Percentiles rank a stretch among this genome's conserved stretches.
These are phyloP conservation scores for Aspergillus ostianus DNA, from an alignment of 495 filamentous ascomycete species.

Conservation along the genomic window DNA sequence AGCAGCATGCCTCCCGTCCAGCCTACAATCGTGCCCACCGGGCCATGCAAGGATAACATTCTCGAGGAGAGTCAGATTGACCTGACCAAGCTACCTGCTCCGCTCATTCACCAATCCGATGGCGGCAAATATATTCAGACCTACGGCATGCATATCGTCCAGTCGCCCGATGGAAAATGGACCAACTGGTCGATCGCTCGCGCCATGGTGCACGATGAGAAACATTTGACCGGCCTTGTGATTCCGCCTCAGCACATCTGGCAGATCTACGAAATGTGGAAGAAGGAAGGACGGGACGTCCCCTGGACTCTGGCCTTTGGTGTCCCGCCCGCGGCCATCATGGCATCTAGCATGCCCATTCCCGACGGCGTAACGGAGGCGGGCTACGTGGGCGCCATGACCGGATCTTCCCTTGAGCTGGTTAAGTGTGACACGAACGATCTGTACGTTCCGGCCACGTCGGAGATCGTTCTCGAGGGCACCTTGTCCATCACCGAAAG, in stretches of 20 bases:
- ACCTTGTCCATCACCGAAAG: constrained; percentile 34
- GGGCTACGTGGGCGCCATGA: constrained; percentile 38
- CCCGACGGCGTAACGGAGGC: constrained; percentile 36
- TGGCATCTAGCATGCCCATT: constrained; percentile 41
- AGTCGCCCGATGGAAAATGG: constrained; percentile 38
- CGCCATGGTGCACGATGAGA: constrained; percentile 36
- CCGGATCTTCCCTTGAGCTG: constrained; percentile 34
- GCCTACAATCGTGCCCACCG: constrained; percentile 23
- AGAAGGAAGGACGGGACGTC: constrained; percentile 32
- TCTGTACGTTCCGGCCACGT: constrained; percentile 36
- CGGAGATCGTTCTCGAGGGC: constrained; percentile 43
- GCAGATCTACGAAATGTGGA: constrained; percentile 39
- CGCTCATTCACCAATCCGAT: constrained; percentile 32
- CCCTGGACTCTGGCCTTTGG: constrained; percentile 40
- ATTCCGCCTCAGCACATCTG: constrained; percentile 34
- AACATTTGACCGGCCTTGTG: constrained; percentile 31
- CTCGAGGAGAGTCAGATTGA: constrained; percentile 34
- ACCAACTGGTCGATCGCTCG: constrained; percentile 46
- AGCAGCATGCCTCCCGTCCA: constrained; percentile 24
- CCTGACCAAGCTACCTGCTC: constrained; percentile 33
- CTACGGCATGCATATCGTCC: constrained; percentile 38
- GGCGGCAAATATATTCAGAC: constrained; percentile 44
- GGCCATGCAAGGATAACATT: constrained; percentile 37
- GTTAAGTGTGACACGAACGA: constrained; percentile 44
- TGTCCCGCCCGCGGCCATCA: constrained; percentile 40